Conservation (phyloP, 805 yeast genomes). For the Lachancea fermentati region DNA sequence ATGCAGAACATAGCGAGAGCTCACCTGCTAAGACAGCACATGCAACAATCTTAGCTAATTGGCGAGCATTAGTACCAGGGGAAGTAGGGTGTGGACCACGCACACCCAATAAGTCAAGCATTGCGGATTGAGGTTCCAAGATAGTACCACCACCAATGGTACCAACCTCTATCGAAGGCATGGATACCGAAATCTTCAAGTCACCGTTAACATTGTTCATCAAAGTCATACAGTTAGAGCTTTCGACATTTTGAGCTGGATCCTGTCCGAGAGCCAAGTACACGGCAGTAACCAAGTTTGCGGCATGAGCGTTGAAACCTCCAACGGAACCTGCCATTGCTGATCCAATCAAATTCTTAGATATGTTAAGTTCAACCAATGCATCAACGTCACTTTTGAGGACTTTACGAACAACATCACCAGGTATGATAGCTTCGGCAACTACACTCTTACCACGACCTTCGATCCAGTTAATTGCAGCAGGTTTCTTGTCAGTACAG, state of each 20-base stretch:
- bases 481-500: conserved; percentile 96
- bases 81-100: conserved; percentile 90
- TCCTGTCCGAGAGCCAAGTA: conserved; percentile 96
- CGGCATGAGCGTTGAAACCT: conserved; percentile 98
- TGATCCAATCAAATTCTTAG: conserved; percentile 89
- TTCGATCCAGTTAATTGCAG: conserved; percentile 98
- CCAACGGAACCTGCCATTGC: conserved; percentile 99
- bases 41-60: conserved; percentile 87
- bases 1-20: conserved; percentile 87
- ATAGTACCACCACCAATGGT: conserved; percentile 99
- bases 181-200: conserved; percentile 88
- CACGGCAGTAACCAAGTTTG: conserved; percentile 91
- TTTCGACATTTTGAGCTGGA: conserved; percentile 99
- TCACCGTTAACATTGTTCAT: conserved; percentile 83
- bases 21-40: conserved; percentile 95
- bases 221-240: conserved; percentile 93
- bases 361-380: conserved; percentile 79
- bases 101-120: conserved; percentile 91
- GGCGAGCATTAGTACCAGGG: conserved; percentile 94
- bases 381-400: conserved; percentile 91
- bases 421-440: conserved; percentile 90
- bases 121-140: conserved; percentile 92
- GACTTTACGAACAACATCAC: conserved; percentile 70
- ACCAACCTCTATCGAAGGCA: conserved; percentile 99
- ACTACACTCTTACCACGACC: conserved; percentile 98